Conservation (phyloP, 148 eudicot genomes). For the Suaeda aralocaspica region DNA sequence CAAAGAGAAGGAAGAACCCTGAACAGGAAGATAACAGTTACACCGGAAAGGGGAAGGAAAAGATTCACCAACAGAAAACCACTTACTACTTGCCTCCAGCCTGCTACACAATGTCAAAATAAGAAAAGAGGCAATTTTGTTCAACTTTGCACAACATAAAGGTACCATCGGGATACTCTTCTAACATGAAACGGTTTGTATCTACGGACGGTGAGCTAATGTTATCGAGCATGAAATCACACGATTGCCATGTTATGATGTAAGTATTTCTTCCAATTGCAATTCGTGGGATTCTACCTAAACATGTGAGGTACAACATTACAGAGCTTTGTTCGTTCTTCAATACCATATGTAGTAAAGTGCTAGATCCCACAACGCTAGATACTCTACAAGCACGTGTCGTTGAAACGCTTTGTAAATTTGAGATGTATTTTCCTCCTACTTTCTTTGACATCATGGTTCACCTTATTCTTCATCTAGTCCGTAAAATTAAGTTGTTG, state of each 20-base stretch:
- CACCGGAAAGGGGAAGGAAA: background rate
- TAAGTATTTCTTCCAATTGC: background rate
- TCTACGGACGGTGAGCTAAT: background rate
- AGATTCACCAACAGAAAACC: background rate
- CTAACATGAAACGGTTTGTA: background rate
- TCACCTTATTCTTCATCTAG: background rate
- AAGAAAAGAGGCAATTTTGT: background rate
- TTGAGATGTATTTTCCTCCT: too few relatives aligned
- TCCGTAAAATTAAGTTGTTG: background rate
- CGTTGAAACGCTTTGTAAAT: background rate
- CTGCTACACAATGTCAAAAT: background rate
- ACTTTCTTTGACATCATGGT: too few relatives aligned
- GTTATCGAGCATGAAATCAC: background rate
- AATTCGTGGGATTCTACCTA: background rate
- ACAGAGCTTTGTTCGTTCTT: background rate
- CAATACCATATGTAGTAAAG: background rate
- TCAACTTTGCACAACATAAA: background rate
- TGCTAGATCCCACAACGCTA: background rate
- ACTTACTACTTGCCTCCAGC: background rate
- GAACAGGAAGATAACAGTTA: background rate
- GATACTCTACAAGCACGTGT: background rate
- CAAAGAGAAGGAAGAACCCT: too few relatives aligned
- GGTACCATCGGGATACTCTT: background rate
- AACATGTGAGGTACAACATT: background rate
- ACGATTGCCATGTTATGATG: background rate